phyloP scores from a whole-genome alignment of 2,329 filamentous ascomycete genomes.

The Cladophialophora carrionii region DNA sequence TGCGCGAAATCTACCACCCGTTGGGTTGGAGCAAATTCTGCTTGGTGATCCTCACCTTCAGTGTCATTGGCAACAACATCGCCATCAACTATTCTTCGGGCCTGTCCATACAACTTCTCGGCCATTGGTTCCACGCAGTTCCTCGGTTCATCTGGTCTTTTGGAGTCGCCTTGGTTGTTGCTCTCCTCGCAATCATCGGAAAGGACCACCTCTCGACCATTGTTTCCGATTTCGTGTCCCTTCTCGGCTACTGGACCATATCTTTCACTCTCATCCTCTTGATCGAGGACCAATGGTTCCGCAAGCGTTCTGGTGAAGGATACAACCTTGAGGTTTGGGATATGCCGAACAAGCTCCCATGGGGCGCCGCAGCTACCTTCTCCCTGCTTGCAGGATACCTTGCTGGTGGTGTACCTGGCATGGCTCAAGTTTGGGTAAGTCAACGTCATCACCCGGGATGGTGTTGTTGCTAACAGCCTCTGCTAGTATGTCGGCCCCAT shows the following conservation, averaged over 20 bases:
- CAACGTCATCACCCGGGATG: not conserved
- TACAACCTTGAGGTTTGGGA: constrained; percentile 55
- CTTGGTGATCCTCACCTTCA: constrained; percentile 41
- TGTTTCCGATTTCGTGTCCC: constrained; percentile 51
- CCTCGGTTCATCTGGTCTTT: constrained; percentile 56
- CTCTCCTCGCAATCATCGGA: constrained; percentile 51
- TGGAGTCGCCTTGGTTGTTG: constrained; percentile 49
- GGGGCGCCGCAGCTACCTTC: constrained; percentile 41
- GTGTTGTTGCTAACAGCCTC: constrained; percentile 7
- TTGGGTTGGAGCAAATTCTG: constrained; percentile 55
- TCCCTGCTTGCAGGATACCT: constrained; percentile 44
- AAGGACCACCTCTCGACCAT: constrained; percentile 49
- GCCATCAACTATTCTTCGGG: constrained; percentile 51
- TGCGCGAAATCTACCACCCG: constrained; percentile 53
- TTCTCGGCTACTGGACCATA: constrained; percentile 55
- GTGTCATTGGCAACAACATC: constrained; percentile 46
- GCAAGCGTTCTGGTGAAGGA: constrained; percentile 44
- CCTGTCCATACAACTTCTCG: constrained; percentile 53
- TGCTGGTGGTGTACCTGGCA: constrained; percentile 69
- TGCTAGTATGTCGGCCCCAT: constrained; percentile 64
- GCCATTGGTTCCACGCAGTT: constrained; percentile 55
- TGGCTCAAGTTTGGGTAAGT: constrained; percentile 66
- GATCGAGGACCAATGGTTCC: constrained; percentile 52
- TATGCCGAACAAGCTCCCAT: constrained; percentile 47
- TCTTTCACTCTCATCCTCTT: constrained; percentile 53